Evolutionary conservation across 2,329 filamentous ascomycete genomes (phyloP).

Genomic region (Aquanectria penicillioides): DNA sequence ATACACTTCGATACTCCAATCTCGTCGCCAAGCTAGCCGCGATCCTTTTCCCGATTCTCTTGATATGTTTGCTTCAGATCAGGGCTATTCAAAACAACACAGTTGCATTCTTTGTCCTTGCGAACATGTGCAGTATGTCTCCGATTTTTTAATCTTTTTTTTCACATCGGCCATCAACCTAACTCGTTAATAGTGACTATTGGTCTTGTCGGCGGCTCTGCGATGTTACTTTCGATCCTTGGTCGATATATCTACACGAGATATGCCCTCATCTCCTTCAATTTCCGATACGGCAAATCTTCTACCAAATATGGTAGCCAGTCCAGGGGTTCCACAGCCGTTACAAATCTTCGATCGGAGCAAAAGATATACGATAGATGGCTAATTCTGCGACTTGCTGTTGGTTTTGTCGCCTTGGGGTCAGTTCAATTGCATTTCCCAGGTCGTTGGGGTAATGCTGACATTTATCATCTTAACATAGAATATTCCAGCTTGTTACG

Average conservation of each 20-base stretch:
- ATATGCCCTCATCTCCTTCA: slow-evolving; percentile 17
- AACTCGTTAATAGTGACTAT: slow-evolving; percentile 13
- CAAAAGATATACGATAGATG: slow-evolving; percentile 55
- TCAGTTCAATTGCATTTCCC: slow-evolving; percentile 27
- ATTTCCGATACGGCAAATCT: slow-evolving; percentile 17
- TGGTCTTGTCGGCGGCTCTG: slow-evolving; percentile 17
- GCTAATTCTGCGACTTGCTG: slow-evolving; percentile 55
- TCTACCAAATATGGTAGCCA: not conserved
- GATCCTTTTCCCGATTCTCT: slow-evolving; percentile 3
- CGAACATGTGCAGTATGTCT: slow-evolving; percentile 22
- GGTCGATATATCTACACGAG: slow-evolving; percentile 23
- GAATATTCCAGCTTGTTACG: slow-evolving; percentile 50
- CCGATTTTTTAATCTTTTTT: too few species aligned
- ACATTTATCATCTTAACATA: slow-evolving; percentile 13
- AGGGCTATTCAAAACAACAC: not conserved
- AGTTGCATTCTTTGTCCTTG: slow-evolving; percentile 18
- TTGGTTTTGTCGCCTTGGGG: slow-evolving; percentile 55
- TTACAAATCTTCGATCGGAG: slow-evolving; percentile 15
- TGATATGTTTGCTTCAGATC: slow-evolving; percentile 13
- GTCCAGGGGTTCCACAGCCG: not conserved
- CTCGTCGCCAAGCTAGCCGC: slow-evolving; percentile 14
- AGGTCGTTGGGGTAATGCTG: not conserved
- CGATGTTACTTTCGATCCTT: slow-evolving; percentile 22
- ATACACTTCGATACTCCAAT: slow-evolving; percentile 14
- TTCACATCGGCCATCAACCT: not conserved